phyloP scores from a whole-genome alignment of 208 protist genomes.

The Acanthamoeba divionensis region DNA sequence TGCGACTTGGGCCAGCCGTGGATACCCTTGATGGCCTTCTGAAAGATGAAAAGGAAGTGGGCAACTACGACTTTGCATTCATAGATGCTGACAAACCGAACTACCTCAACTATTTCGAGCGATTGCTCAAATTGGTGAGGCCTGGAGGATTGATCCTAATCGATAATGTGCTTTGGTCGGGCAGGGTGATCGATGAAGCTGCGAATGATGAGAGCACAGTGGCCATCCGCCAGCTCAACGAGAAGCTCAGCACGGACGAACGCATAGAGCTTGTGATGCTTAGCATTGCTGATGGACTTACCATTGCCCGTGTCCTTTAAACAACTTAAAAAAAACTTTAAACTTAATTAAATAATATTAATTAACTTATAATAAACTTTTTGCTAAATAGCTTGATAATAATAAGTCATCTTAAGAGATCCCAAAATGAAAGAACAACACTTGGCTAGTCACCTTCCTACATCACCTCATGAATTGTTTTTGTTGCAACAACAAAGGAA shows the following conservation, averaged over 20 bases:
- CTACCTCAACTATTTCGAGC: constrained; percentile 80
- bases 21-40: constrained; percentile 69
- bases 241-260: constrained; percentile 70
- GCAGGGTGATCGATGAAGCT: constrained; percentile 55
- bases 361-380: no score
- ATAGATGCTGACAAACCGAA: constrained; percentile 81
- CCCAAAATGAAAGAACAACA: no score
- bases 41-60: constrained; percentile 61
- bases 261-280: constrained; percentile 75
- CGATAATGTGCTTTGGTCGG: constrained; percentile 77
- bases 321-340: not conserved
- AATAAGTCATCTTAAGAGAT: no score
- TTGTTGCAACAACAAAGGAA: no score
- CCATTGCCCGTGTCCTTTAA: constrained; percentile 59
- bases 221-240: constrained; percentile 67
- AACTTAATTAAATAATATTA: no score
- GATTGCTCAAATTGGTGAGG: constrained; percentile 69
- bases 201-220: not conserved
- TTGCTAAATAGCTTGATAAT: no score
- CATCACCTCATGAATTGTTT: no score
- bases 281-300: constrained; percentile 73
- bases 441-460: no score
- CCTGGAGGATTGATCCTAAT: constrained; percentile 74
- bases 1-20: constrained; percentile 65
- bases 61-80: constrained; percentile 80